Percentiles rank a stretch among this genome's conserved stretches.
phyloP scores from a whole-genome alignment of 352 stramenopile species.

The Globisporangium perplexum region DNA sequence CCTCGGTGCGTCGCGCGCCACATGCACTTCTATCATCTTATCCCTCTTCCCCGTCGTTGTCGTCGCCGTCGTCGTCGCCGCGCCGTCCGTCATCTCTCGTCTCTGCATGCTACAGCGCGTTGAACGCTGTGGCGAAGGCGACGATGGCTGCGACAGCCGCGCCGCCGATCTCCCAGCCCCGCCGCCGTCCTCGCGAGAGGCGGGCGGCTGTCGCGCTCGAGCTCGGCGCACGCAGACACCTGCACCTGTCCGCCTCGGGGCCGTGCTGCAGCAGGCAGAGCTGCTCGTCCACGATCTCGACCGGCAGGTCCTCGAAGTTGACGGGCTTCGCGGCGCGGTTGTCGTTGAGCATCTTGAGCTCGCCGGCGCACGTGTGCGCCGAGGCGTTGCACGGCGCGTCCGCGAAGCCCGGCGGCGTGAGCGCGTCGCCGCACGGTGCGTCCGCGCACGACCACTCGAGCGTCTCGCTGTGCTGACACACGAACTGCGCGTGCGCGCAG shows the following conservation, averaged over 20 bases:
- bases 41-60: neutral
- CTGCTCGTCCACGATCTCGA: constrained; percentile 66
- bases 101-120: neutral
- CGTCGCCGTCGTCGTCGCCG: neutral
- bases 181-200: neutral
- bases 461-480: constrained; percentile 35
- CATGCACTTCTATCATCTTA: constrained; percentile 1
- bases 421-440: constrained; percentile 25
- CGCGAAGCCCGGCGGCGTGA: constrained; percentile 53
- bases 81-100: neutral
- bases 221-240: constrained; percentile 36
- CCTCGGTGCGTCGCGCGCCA: too few species aligned
- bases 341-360: constrained; percentile 73
- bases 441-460: constrained; percentile 54
- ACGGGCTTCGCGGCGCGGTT: constrained; percentile 71
- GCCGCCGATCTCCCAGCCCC: neutral
- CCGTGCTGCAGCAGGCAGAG: constrained; percentile 27
- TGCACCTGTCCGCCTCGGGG: constrained; percentile 28
- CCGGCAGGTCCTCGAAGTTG: constrained; percentile 56
- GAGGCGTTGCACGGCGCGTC: constrained; percentile 50
- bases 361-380: constrained; percentile 47
- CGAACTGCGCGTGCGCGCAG: constrained; percentile 46
- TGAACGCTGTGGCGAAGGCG: neutral
- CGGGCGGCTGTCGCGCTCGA: neutral
- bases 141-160: neutral